These are phyloP conservation scores for Chaetomiaceae sp. DNA, from an alignment of 2,329 filamentous ascomycete genomes.

Conservation along the genomic window DNA sequence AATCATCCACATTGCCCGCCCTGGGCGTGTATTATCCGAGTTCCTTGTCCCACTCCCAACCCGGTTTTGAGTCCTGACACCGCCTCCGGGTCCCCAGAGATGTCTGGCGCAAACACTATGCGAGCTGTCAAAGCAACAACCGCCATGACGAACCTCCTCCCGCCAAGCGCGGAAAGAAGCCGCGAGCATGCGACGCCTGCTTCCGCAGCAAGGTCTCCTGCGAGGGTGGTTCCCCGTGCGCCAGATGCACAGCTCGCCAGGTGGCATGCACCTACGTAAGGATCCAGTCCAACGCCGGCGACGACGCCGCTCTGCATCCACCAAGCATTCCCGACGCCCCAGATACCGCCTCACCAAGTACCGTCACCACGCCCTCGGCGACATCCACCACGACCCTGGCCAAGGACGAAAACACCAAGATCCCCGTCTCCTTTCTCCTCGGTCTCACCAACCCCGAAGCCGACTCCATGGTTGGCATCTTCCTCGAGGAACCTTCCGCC, in stretches of 20 bases:
- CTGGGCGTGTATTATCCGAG: too few relatives aligned
- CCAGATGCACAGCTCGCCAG: slow-evolving; percentile 24
- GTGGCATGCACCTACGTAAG: slow-evolving; percentile 23
- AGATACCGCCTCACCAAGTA: background rate
- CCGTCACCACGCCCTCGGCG: background rate
- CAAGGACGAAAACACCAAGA: slow-evolving; percentile 19
- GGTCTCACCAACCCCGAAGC: slow-evolving; percentile 26
- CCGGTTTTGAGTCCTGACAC: background rate
- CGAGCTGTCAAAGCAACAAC: slow-evolving; percentile 22
- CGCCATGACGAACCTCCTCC: slow-evolving; percentile 17
- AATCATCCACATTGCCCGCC: too few relatives aligned
- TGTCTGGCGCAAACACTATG: slow-evolving; percentile 28
- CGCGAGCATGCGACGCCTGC: slow-evolving; percentile 29
- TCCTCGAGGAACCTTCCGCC: slow-evolving; percentile 9
- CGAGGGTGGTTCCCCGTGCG: slow-evolving; percentile 26
- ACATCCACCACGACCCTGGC: background rate
- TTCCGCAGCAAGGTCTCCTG: slow-evolving; percentile 30
- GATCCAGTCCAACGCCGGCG: background rate
- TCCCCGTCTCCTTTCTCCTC: slow-evolving; percentile 26
- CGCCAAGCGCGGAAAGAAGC: slow-evolving; percentile 28
- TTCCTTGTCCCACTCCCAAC: too few relatives aligned
- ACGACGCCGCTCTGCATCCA: background rate
- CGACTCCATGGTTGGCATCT: slow-evolving; percentile 24
- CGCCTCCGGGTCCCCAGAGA: background rate
- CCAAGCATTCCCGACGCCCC: background rate